Base-by-base conservation (phyloP, 306 rosid species). In the Trifolium repens region DNA sequence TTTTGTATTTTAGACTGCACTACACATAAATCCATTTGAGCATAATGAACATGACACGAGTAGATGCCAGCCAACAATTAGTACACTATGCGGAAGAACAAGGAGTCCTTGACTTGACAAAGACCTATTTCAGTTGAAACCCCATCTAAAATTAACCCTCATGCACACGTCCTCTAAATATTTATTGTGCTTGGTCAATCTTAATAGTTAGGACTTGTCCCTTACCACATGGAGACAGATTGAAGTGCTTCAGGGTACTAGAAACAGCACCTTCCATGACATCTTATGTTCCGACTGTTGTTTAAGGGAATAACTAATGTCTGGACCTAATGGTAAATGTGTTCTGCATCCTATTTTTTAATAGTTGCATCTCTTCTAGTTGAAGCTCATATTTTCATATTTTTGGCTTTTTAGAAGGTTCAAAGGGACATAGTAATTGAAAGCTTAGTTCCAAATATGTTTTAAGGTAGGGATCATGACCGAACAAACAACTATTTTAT, bases 1-100 rank as follows among this genome's bases (percentile, higher is more conserved):
- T 50, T 12, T 69, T 50, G 22, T 35, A 53, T 71, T 71, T 53
- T 53, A 54, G 60, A 54, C 53, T 71, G 17, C 17, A 34, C 75
- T 35, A 13, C 50, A 16, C 17, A 35, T 53, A 70, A 34, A 17
- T 57, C 27, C 43, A 42, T 72, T 57, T 58, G 17, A 14, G 22
- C 42, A 15, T 34, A 61, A 34, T 61, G 22, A 32, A 22, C 43
- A 15, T 15, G 67, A 8, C 34, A 61, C 3, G 13, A 61, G 13
- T 32, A 15, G 22, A 61, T 61, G 10, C 24, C 15, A 32, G 43
- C 44, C 43, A 60, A 13, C 19, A 60, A 30, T 14, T 42, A 61
- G 67, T 13, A 15, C 43, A 30, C 67, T 32, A 11, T 32, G 11
- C 22, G 42, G 43, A 32, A 32, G 43, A 61, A 32, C 12, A 61